Evolutionary conservation across 2,329 filamentous ascomycete genomes (phyloP).

Genomic region (Xylaria hypoxylon): DNA sequence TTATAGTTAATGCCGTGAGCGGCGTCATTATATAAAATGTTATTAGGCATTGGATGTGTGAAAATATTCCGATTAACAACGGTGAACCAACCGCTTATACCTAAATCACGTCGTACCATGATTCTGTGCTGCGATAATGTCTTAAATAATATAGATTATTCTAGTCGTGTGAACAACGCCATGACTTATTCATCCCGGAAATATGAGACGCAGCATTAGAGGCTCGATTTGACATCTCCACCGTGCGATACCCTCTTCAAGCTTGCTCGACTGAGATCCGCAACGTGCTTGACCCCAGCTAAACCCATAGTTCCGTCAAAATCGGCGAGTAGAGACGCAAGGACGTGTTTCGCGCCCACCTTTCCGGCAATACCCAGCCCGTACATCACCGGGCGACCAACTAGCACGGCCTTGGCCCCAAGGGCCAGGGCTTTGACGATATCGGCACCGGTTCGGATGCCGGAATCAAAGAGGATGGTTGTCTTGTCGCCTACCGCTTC

Average conservation of each 20-base stretch:
- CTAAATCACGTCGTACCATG: neutral
- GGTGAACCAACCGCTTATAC: neutral
- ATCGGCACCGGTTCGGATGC: constrained; percentile 69
- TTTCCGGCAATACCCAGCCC: constrained; percentile 47
- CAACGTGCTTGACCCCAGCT: constrained; percentile 53
- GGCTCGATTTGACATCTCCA: constrained; percentile 50
- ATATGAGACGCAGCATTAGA: constrained; percentile 38
- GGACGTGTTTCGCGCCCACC: constrained; percentile 46
- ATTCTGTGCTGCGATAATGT: neutral
- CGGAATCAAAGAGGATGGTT: constrained; percentile 71
- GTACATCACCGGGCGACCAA: constrained; percentile 70
- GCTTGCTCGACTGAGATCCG: constrained; percentile 52
- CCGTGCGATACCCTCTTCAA: constrained; percentile 52
- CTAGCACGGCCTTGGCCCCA: constrained; percentile 67
- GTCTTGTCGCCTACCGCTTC: constrained; percentile 70
- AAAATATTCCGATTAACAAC: neutral
- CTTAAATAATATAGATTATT: neutral
- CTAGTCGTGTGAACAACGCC: neutral
- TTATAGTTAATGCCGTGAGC: neutral
- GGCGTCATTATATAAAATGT: neutral
- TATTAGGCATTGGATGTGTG: neutral
- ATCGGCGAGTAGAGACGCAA: constrained; percentile 46
- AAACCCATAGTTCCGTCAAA: constrained; percentile 47
- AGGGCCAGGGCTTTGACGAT: constrained; percentile 67
- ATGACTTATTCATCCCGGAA: neutral